Evolutionary conservation across 139 green algal species (phyloP), one percentile per base, ranked within the genome.

Genomic region (Closterium sp.): DNA sequence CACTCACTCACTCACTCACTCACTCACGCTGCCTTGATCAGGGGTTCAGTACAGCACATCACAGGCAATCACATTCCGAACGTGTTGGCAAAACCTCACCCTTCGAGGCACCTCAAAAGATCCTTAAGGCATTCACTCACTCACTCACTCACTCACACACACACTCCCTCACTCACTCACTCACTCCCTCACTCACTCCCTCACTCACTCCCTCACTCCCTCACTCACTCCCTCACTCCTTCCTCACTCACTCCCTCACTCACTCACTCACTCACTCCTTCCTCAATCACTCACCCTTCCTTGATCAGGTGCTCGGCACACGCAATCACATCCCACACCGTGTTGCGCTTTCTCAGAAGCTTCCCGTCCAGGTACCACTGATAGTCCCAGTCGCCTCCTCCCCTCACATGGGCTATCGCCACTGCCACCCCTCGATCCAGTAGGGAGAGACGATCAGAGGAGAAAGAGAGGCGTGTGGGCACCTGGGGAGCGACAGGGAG

Each of bases 351-450:
- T 28, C 95, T 93, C 22, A 96, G 91, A 93, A 96, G 97, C 93
- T 98, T 98, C 22, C 97, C 97, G 22, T 95, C 85, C 90, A 96
- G 91, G 93, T 98, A 98, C 97, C 97, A 98, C 34, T 90, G 50
- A 13, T 96, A 94, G 21, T 97, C 92, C 98, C 62, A 79, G 62
- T 79, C 97, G 17, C 96, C 97, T 29, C 97, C 97, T 70, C 97
- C 97, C 11, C 97, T 92, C 24, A 98, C 95, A 93, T 98, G 97
- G 3, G 97, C 97, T 28, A 98, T 96, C 31, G 94, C 97, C 89
- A 97, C 97, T 17, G 95, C 87, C 32, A 98, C 95, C 22, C 97
- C 97, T 9, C 97, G 90, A 90, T 98, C 97, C 29, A 98, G 73
- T 70, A 98, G 93, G 0, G 94, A 92, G 22, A 98, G 94, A 5